A percentile compares a stretch with the other conserved stretches of the same genome.
Evolutionary conservation across 371 early-diverging fungal species (phyloP).

Genomic region (Rhizopus sp.): DNA sequence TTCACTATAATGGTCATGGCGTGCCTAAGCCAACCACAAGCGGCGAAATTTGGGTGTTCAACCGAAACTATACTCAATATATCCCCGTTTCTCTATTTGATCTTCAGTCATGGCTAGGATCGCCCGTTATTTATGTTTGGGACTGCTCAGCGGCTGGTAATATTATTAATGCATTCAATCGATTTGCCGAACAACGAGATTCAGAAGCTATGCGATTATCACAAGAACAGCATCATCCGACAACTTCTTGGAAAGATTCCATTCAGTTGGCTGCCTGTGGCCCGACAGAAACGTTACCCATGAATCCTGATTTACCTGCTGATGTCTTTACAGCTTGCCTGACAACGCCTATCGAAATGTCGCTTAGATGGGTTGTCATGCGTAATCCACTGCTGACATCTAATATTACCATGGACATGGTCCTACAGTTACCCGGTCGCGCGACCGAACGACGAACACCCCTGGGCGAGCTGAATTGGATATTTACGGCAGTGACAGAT

Average conservation of each 20-base stretch:
- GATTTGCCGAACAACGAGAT: conserved; percentile 87
- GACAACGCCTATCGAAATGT: conserved; percentile 95
- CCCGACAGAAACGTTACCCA: conserved; percentile 84
- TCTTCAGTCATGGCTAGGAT: conserved; percentile 92
- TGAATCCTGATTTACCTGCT: conserved; percentile 94
- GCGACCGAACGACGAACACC: conserved; percentile 92
- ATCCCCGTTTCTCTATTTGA: conserved; percentile 93
- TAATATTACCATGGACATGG: conserved; percentile 84
- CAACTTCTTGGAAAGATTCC: conserved; percentile 75
- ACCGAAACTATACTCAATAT: conserved; percentile 96
- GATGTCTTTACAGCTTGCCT: conserved; percentile 96
- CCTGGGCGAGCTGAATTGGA: conserved; percentile 97
- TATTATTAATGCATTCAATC: conserved; percentile 85
- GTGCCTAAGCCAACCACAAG: conserved; percentile 94
- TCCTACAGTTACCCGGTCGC: conserved; percentile 85
- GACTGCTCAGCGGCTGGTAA: conserved; percentile 95
- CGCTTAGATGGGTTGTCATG: conserved; percentile 89
- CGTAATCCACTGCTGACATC: conserved; percentile 76
- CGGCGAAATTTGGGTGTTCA: conserved; percentile 99
- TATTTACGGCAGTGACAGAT: conserved; percentile 97
- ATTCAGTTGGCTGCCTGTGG: conserved; percentile 95
- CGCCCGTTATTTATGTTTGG: conserved; percentile 95
- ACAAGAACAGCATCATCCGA: conserved; percentile 36
- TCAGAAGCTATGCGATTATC: conserved; percentile 54
- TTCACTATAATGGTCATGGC: conserved; percentile 98